Base-by-base conservation (phyloP, 2,329 filamentous ascomycete species). In the Beauveria rudraprayagi region DNA sequence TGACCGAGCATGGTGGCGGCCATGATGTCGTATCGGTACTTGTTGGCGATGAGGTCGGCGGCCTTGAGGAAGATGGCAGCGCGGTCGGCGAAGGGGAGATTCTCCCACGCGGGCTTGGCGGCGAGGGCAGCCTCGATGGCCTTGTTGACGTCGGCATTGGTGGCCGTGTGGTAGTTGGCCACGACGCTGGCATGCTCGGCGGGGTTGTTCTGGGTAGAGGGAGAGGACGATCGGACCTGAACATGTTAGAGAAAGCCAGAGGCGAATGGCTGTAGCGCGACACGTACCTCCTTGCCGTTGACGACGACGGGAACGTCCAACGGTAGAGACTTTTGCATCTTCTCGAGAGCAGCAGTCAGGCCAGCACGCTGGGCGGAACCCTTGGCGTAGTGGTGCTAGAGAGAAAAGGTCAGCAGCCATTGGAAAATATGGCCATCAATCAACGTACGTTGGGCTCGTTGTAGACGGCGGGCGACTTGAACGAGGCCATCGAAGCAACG, bases 1-100 rank as follows among this genome's bases (percentile, higher is more conserved):
- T 99, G 93, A 63, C 93, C 94, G 37, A 96, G 80, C 85, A 97
- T 96, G 16, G 94, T 97, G 50, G 91, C 86, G 8, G 94, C 93
- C 90, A 97, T 96, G 68, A 99, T 85, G 61, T 97, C 91, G 76
- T 96, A 97, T 71, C 94, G 85, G 77, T 99, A 97, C 78, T 97
- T 97, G 65, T 84, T 89, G 60, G 89, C 81, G 67, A 99, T 85
- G 64, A 99, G 80, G 72, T 97, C 92, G 40, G 93, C 93, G 3
- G 94, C 93, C 82, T 97, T 97, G 70, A 97, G 84, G 79, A 97
- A 97, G 71, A 99, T 83, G 61, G 92, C 90, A 14, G 93, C 93
- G 60, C 93, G 86, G 76, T 97, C 93, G 53, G 90, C 85, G 71
- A 97, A 97, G 16, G 93, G 90, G 19, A 95, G 80, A 5, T 83